Evolutionary conservation across 2,329 filamentous ascomycete species (phyloP), one percentile per base, ranked within the genome.

Genomic region (Aaosphaeria pasadenensis): DNA sequence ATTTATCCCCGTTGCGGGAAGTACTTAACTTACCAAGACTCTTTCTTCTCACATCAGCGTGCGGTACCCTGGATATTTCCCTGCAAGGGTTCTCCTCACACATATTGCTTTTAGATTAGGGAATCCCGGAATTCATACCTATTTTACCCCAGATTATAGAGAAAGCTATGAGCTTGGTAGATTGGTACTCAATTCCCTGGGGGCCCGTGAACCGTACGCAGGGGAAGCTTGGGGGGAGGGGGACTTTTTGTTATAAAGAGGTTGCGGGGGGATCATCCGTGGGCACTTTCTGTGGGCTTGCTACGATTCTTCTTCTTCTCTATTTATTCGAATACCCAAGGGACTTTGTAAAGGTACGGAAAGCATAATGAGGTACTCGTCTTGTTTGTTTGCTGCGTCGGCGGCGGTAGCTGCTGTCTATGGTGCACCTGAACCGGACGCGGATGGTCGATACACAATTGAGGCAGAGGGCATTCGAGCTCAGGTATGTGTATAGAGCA

Each of bases 371-470:
- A 63, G 48, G 51, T 60, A 57, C 43, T 43, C 55, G 30, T 35
- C 45, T 41, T 52, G 45, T 44, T 39, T 58, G 36, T 48, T 64
- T 33, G 55, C 53, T 28, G 53, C 53, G 36, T 56, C 57, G 13
- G 50, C 56, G 11, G 51, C 52, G 30, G 51, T 35, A 32, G 36
- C 46, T 39, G 54, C 42, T 36, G 50, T 50, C 24, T 24, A 30
- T 6, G 33, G 29, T 39, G 42, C 46, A 29, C 53, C 53, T 11
- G 13, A 30, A 4, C 59, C 62, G 11, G 55, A 53, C 44, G 52
- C 57, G 35, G 62, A 66, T 50, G 64, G 64, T 9, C 58, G 53
- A 43, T 67, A 66, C 36, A 67, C 64, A 11, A 49, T 67, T 29
- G 54, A 62, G 43, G 63, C 64, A 6, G 50, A 56, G 29, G 64